Evolutionary conservation across 192 early-diverging fungal species (phyloP).

Genomic region (Spinellus fusiger): DNA sequence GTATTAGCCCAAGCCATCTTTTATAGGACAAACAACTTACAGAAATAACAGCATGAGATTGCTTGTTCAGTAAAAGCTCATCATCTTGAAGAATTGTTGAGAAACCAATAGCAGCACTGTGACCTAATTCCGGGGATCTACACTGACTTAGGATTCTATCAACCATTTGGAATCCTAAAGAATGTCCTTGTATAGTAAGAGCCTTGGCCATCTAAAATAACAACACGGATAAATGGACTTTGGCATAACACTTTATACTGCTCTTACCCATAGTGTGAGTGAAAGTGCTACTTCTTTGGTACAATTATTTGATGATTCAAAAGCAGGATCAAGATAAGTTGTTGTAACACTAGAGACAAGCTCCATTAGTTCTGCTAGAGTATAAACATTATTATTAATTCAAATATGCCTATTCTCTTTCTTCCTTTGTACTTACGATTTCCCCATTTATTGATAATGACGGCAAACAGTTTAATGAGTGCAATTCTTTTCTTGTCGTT

Average conservation of each 20-base stretch:
- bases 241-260: background rate
- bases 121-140: conserved; percentile 34
- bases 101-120: conserved; percentile 59
- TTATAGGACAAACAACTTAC: conserved; percentile 10
- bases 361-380: conserved; percentile 1
- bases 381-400: background rate
- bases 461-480: conserved; percentile 1
- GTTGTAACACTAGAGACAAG: conserved; percentile 2
- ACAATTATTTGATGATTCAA: background rate
- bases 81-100: conserved; percentile 65
- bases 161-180: conserved; percentile 44
- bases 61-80: conserved; percentile 62
- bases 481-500: background rate
- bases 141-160: conserved; percentile 47
- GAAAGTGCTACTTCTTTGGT: background rate
- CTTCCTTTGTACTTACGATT: conserved; percentile 8
- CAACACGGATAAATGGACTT: background rate
- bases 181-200: conserved; percentile 47
- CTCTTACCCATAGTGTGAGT: conserved; percentile 20
- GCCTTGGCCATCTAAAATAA: conserved; percentile 57
- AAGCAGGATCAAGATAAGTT: conserved; percentile 3
- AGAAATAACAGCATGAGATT: conserved; percentile 55
- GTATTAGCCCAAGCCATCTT: background rate
- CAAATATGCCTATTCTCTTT: background rate
- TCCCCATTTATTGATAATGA: conserved; percentile 23